Conservation (phyloP, 768 basidiomycete genomes). For the Hygrophoropsis aurantiaca region DNA sequence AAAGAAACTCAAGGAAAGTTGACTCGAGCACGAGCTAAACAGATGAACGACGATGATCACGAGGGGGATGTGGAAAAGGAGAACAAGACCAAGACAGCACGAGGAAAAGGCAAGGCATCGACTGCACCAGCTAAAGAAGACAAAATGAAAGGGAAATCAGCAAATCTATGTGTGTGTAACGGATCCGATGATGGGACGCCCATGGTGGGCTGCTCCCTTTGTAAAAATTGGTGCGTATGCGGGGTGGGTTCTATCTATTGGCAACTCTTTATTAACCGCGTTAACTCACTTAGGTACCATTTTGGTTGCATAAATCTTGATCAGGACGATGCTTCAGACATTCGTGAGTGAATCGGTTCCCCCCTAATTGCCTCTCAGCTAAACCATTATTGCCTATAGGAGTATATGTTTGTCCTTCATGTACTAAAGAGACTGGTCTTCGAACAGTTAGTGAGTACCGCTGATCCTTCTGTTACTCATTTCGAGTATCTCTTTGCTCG, state of each 20-base stretch:
- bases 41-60: constrained; percentile 12
- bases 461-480: constrained; percentile 26
- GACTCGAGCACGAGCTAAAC: constrained; percentile 18
- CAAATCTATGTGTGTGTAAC: constrained; percentile 64
- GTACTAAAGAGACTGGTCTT: constrained; percentile 61
- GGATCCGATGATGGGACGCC: constrained; percentile 75
- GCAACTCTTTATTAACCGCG: constrained; percentile 1
- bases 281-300: constrained; percentile 64
- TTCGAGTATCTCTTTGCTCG: constrained; percentile 24
- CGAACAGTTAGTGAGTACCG: constrained; percentile 77
- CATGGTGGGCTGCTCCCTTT: constrained; percentile 75
- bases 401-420: constrained; percentile 56
- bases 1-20: constrained; percentile 4
- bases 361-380: constrained; percentile 8
- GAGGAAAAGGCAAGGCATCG: constrained; percentile 21
- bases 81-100: constrained; percentile 20
- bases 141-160: constrained; percentile 22
- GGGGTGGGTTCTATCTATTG: not conserved
- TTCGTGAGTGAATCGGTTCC: constrained; percentile 53
- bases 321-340: constrained; percentile 69
- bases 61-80: constrained; percentile 31
- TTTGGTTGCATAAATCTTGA: constrained; percentile 71
- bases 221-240: constrained; percentile 64
- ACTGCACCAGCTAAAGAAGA: constrained; percentile 16
- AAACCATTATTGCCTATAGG: constrained; percentile 38